These are phyloP conservation scores for Acorus gramineus DNA, from an alignment of 106 monocot genomes.

Conservation along the genomic window DNA sequence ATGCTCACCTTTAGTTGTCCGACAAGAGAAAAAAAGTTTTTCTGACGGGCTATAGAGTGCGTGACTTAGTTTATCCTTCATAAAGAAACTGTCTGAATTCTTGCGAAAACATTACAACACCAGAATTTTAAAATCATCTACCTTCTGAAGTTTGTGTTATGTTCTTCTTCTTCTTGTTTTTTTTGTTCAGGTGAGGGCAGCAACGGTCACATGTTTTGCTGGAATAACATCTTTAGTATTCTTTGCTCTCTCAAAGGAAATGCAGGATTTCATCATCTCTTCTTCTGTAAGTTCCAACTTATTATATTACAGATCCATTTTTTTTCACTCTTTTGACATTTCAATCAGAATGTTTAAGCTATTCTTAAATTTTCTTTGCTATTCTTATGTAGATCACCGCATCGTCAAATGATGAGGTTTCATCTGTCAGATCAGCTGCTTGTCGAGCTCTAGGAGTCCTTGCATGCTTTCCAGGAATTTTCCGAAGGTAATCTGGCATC, in stretches of 20 bases:
- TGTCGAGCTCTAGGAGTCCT: constrained; percentile 92
- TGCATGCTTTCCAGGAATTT: constrained; percentile 47
- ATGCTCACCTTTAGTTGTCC: no score
- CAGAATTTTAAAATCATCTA: no score
- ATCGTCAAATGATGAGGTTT: constrained; percentile 40
- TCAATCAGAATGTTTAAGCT: background rate
- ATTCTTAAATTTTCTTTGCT: background rate
- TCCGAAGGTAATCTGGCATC: constrained; percentile 38
- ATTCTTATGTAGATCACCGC: constrained; percentile 37
- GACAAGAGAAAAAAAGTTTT: no score
- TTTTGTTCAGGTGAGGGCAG: constrained; percentile 61
- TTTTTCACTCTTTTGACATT: constrained; percentile 2
- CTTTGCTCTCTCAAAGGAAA: constrained; percentile 42
- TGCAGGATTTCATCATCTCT: constrained; percentile 47
- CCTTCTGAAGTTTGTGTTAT: background rate
- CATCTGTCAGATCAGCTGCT: constrained; percentile 81
- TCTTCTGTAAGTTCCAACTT: constrained; percentile 51
- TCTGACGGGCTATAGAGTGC: no score
- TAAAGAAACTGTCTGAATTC: no score
- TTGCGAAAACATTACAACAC: no score
- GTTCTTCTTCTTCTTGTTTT: background rate
- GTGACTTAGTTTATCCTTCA: no score
- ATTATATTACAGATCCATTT: background rate
- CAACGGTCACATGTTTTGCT: constrained; percentile 88
- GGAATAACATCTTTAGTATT: constrained; percentile 85